phyloP scores from a whole-genome alignment of 139 green algal genomes.

The Auxenochlorella pyrenoidosa region DNA sequence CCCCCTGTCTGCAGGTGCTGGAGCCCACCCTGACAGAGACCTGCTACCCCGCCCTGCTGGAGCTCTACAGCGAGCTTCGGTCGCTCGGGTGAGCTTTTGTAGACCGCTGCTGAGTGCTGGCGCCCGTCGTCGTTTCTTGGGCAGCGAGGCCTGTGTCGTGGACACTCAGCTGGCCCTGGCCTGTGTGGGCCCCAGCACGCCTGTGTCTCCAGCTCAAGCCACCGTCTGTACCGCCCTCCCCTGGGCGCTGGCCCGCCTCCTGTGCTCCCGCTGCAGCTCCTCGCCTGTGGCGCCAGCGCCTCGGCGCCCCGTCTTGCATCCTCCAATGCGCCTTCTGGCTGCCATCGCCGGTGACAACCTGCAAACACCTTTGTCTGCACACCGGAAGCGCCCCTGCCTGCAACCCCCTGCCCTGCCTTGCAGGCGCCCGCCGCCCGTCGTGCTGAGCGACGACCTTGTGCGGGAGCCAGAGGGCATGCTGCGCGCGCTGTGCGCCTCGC shows the following conservation, averaged over 20 bases:
- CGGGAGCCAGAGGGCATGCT: slow-evolving; percentile 63
- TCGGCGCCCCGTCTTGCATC: neutral
- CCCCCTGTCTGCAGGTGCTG: neutral
- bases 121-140: neutral
- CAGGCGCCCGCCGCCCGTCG: slow-evolving; percentile 60
- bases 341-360: neutral
- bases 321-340: neutral
- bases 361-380: no score
- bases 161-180: no score
- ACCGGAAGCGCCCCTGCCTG: no score
- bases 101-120: neutral
- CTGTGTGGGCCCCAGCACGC: no score
- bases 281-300: neutral
- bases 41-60: slow-evolving; percentile 61
- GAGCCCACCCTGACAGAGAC: slow-evolving; percentile 65
- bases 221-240: no score
- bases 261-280: neutral
- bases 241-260: no score
- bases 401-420: neutral
- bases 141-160: no score
- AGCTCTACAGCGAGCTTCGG: slow-evolving; percentile 78
- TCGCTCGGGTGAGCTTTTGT: slow-evolving; percentile 48
- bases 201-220: no score
- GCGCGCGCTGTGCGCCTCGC: slow-evolving; percentile 57
- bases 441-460: slow-evolving; percentile 76